phyloP scores from a whole-genome alignment of 352 stramenopile species.

The Globisporangium nagaii region DNA sequence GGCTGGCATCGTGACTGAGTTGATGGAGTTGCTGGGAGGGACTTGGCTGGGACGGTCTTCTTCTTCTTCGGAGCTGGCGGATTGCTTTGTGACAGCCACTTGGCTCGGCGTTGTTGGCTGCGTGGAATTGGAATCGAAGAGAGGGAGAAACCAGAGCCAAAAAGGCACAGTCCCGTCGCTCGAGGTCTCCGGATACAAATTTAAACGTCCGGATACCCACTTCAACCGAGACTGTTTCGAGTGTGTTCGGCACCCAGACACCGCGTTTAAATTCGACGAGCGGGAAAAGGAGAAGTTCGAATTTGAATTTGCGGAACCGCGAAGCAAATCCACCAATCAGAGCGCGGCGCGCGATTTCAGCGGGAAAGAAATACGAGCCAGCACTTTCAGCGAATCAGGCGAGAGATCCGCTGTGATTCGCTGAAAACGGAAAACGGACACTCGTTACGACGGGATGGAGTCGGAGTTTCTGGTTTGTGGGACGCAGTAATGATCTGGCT shows the following conservation, averaged over 20 bases:
- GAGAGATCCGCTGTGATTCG: neutral
- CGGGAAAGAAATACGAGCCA: neutral
- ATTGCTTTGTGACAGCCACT: conserved; percentile 30
- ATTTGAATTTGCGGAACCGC: conserved; percentile 8
- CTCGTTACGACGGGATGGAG: too few relatives aligned
- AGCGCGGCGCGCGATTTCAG: conserved; percentile 24
- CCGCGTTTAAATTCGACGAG: too few relatives aligned
- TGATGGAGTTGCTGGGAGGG: neutral
- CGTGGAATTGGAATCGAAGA: too few relatives aligned
- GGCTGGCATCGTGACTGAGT: conserved; percentile 35
- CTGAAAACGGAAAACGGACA: conserved; percentile 2
- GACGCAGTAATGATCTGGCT: too few relatives aligned
- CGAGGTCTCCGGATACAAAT: too few relatives aligned
- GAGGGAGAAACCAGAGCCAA: neutral
- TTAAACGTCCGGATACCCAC: too few relatives aligned
- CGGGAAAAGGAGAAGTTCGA: too few relatives aligned
- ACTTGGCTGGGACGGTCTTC: too few relatives aligned
- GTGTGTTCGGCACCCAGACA: too few relatives aligned
- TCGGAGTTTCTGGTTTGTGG: too few relatives aligned
- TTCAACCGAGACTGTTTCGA: too few relatives aligned
- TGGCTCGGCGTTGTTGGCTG: neutral
- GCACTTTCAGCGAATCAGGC: conserved; percentile 1
- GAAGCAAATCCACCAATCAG: conserved; percentile 53
- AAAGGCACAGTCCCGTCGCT: neutral
- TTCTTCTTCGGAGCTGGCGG: conserved; percentile 24